phyloP scores from a whole-genome alignment of 2,329 filamentous ascomycete genomes.

The Scorias spongiosa region DNA sequence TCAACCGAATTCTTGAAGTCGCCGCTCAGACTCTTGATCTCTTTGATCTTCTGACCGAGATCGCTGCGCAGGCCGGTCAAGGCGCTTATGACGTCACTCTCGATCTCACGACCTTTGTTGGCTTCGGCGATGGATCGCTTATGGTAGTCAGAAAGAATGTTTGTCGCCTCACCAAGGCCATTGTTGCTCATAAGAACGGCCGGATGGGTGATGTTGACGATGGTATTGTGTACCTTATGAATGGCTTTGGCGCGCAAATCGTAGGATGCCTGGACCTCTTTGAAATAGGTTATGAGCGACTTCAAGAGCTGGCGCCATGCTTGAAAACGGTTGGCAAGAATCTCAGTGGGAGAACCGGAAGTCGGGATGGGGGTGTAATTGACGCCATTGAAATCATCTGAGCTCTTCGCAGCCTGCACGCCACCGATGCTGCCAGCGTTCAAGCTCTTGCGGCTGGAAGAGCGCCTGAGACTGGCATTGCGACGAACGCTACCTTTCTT shows the following conservation, averaged over 20 bases:
- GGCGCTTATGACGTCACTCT: constrained; percentile 79
- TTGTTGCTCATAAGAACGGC: constrained; percentile 62
- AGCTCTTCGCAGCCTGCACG: constrained; percentile 48
- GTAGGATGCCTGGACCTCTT: constrained; percentile 79
- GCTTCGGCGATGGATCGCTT: constrained; percentile 64
- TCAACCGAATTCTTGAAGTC: constrained; percentile 97
- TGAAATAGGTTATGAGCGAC: constrained; percentile 84
- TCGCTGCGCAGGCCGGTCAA: constrained; percentile 76
- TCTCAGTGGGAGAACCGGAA: constrained; percentile 71
- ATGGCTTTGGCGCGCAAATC: constrained; percentile 72
- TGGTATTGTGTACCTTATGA: constrained; percentile 65
- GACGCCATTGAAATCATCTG: constrained; percentile 61
- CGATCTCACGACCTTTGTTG: constrained; percentile 78
- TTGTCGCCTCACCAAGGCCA: constrained; percentile 75
- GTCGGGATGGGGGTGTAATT: constrained; percentile 87
- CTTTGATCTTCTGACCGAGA: constrained; percentile 90
- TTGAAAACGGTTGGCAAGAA: constrained; percentile 77
- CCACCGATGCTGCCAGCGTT: constrained; percentile 78
- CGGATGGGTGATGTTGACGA: constrained; percentile 65
- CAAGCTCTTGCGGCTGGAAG: constrained; percentile 64
- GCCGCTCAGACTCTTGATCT: constrained; percentile 83
- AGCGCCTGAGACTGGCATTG: constrained; percentile 60
- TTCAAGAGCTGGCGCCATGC: constrained; percentile 94
- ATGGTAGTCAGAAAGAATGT: constrained; percentile 70
- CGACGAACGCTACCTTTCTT: constrained; percentile 72